Conservation (phyloP, 495 filamentous ascomycete species). For the Penicillium simplicissimum region DNA sequence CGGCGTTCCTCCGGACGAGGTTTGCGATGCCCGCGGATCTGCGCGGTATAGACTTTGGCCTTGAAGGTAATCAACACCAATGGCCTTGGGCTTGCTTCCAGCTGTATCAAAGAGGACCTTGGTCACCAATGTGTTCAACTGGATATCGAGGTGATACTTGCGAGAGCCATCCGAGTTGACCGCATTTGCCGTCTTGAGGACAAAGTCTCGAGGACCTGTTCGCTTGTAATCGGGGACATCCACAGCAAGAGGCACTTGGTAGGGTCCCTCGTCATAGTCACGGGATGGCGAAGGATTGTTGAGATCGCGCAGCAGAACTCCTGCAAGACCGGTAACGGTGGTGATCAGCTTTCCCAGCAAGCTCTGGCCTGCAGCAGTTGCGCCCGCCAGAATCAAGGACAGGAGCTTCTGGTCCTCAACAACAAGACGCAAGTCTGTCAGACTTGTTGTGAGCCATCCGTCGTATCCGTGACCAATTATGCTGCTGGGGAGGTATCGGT, state of each 20-base stretch:
- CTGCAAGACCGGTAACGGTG: slow-evolving; percentile 40
- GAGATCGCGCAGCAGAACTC: slow-evolving; percentile 51
- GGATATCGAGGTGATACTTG: slow-evolving; percentile 60
- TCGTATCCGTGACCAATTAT: slow-evolving; percentile 54
- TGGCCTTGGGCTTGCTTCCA: slow-evolving; percentile 50
- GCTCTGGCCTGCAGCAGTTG: slow-evolving; percentile 38
- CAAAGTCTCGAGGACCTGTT: slow-evolving; percentile 52
- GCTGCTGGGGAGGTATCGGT: slow-evolving; percentile 49
- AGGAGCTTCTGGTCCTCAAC: slow-evolving; percentile 54
- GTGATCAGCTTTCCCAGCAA: slow-evolving; percentile 43
- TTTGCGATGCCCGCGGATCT: slow-evolving; percentile 40
- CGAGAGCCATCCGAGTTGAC: slow-evolving; percentile 52
- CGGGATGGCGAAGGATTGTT: slow-evolving; percentile 44
- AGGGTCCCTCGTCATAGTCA: slow-evolving; percentile 43
- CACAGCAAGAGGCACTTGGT: slow-evolving; percentile 54
- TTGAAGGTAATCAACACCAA: slow-evolving; percentile 63
- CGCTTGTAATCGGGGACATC: slow-evolving; percentile 45
- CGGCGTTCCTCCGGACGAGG: slow-evolving; percentile 34
- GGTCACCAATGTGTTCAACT: slow-evolving; percentile 60
- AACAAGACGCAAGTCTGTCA: slow-evolving; percentile 49
- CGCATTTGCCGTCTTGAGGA: slow-evolving; percentile 51
- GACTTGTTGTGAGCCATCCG: slow-evolving; percentile 56
- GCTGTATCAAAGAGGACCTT: slow-evolving; percentile 55
- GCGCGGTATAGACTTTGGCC: slow-evolving; percentile 62
- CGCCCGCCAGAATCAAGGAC: slow-evolving; percentile 50